Base-by-base conservation (phyloP, 768 basidiomycete species). In the Punctularia strigosozonata region DNA sequence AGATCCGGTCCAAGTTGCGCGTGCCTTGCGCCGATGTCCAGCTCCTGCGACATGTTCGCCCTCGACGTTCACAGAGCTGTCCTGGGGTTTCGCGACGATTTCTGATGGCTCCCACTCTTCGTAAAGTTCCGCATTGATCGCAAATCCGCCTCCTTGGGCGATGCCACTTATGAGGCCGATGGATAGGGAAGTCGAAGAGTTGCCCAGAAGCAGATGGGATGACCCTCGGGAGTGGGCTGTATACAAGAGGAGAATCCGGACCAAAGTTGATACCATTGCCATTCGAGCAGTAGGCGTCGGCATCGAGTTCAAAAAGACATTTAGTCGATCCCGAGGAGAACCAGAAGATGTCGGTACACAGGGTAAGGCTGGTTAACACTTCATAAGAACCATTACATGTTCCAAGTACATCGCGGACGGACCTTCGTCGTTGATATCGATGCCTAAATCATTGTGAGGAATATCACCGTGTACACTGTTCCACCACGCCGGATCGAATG, bases 151-250 rank as follows among this genome's bases (percentile, higher is more conserved):
- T 10, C 87, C 87, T 53, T 82, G 79, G 1, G 81, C 68, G 31
- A 89, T 75, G 8, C 71, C 74, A 3, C 82, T 76, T 41, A 88
- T 80, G 17, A 88, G 59, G 17, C 74, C 71, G 23, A 88, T 69
- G 0, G 86, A 84, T 1, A 89, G 62, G 0, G 78, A 75, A 2
- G 87, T 88, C n/a, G 87, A 60, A 2, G 77, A 79, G 12, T 84
- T 80, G 44, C 87, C 87, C 10, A 88, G 67, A 12, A 88, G 63
- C 13, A 89, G 63, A 53, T 89, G 85, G 0, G 86, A 86, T n/a
- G 76, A 76, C 4, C 56, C 53, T 4, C 62, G 68, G 1, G 68
- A 63, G 19, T 60, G 57, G 4, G 86, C 77, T 0, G 80, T 77
- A 47, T 83, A 66, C 14, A 87, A 59, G 19, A 88, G 63, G 10